A percentile compares a stretch with the other conserved stretches of the same genome.
phyloP scores from a whole-genome alignment of 179 eudicot species.

The Silene noctiflora region DNA sequence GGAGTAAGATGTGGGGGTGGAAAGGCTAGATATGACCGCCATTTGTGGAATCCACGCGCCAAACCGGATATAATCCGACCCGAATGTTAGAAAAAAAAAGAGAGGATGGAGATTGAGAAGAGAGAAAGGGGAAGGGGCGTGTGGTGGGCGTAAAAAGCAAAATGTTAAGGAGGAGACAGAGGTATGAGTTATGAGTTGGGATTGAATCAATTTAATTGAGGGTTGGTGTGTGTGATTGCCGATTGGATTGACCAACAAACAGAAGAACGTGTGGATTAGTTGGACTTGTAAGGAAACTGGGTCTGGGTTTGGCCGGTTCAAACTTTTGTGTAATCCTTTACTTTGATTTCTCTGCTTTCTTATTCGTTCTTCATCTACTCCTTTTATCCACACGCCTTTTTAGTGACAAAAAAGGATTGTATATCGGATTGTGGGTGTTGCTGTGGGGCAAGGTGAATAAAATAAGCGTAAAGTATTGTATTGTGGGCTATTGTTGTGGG shows the following conservation, averaged over 20 bases:
- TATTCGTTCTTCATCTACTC: not conserved
- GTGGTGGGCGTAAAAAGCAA: not conserved
- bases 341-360: conserved; percentile 1
- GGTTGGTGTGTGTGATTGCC: too few species aligned
- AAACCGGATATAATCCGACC: not conserved
- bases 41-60: conserved; percentile 28
- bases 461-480: too few species aligned
- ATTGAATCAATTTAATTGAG: too few species aligned
- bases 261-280: too few species aligned
- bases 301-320: not conserved
- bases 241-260: too few species aligned
- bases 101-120: not conserved
- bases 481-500: too few species aligned
- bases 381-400: not conserved
- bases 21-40: conserved; percentile 66
- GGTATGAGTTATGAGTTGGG: not conserved
- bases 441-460: too few species aligned
- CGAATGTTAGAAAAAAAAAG: not conserved
- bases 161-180: not conserved
- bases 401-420: too few species aligned
- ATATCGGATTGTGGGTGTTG: too few species aligned
- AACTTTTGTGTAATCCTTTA: not conserved
- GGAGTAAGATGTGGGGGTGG: conserved; percentile 34
- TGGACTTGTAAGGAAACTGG: too few species aligned
- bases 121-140: not conserved